Evolutionary conservation across 148 eudicot genomes (phyloP).

Genomic region (Rheum nobile): DNA sequence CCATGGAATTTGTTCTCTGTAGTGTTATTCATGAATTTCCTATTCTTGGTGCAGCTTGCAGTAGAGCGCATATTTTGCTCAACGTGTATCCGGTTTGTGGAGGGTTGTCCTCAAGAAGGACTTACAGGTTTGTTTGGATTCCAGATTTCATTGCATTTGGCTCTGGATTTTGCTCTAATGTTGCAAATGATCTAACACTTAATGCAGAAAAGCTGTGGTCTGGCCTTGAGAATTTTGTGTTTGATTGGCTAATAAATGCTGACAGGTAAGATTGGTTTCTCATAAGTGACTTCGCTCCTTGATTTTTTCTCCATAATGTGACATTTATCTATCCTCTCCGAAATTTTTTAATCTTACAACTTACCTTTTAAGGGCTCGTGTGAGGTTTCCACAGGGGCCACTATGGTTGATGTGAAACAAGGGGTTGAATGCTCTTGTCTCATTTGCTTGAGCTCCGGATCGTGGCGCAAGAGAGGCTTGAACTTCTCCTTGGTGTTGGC

Average conservation of each 20-base stretch:
- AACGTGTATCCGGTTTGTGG: constrained; percentile 96
- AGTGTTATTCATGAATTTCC: constrained; percentile 6
- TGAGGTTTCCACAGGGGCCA: background rate
- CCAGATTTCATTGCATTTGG: background rate
- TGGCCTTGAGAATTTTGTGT: constrained; percentile 96
- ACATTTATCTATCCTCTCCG: background rate
- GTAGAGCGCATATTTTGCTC: constrained; percentile 99
- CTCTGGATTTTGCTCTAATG: background rate
- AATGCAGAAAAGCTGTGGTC: constrained; percentile 92
- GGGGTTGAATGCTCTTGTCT: too few species aligned
- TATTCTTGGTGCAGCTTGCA: constrained; percentile 57
- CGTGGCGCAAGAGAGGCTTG: too few species aligned
- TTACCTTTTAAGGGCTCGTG: background rate
- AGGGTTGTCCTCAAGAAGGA: constrained; percentile 97
- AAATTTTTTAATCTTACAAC: background rate
- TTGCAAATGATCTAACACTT: background rate
- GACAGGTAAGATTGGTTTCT: constrained; percentile 58
- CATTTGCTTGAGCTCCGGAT: too few species aligned
- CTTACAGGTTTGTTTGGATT: constrained; percentile 63
- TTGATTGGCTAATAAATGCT: constrained; percentile 98
- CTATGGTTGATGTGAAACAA: too few species aligned
- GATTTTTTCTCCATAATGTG: background rate
- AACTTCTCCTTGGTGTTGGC: too few species aligned
- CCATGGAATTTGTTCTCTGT: too few species aligned
- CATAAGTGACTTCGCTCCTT: background rate